These are phyloP conservation scores for Chaetomium globosum DNA, from an alignment of 2,329 filamentous ascomycete species.

Conservation along the genomic window DNA sequence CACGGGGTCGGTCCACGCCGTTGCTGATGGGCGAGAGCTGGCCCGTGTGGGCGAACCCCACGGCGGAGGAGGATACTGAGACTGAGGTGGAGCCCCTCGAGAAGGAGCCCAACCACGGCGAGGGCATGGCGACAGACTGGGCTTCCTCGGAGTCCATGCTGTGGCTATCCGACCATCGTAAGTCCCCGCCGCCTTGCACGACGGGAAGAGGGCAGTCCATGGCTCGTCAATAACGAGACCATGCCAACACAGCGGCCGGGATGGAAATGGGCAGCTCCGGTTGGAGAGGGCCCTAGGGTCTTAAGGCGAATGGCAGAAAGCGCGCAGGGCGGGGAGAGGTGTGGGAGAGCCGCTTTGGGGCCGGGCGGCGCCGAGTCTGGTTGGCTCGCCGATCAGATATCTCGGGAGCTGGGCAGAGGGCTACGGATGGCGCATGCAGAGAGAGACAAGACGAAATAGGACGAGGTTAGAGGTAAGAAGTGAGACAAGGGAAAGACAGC, in stretches of 20 bases:
- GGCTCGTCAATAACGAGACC: conserved; percentile 49
- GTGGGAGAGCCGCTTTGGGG: conserved; percentile 23
- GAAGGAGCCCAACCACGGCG: conserved; percentile 43
- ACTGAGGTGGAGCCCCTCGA: conserved; percentile 40
- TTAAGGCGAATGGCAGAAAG: conserved; percentile 26
- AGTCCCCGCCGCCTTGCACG: conserved; percentile 47
- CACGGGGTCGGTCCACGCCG: conserved; percentile 47
- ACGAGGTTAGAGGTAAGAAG: conserved; percentile 11
- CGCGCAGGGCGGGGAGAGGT: conserved; percentile 19
- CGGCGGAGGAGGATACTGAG: conserved; percentile 39
- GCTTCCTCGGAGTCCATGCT: conserved; percentile 51
- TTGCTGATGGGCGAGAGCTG: conserved; percentile 59
- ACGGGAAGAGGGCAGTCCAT: conserved; percentile 53
- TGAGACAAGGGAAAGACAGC: conserved; percentile 4
- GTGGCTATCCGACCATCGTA: conserved; percentile 51
- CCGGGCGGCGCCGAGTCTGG: conserved; percentile 28
- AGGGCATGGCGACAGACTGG: conserved; percentile 42
- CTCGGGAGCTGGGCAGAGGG: conserved; percentile 28
- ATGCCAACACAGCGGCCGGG: conserved; percentile 42
- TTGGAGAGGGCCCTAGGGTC: conserved; percentile 24
- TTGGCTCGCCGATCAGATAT: conserved; percentile 38
- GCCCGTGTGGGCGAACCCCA: conserved; percentile 45
- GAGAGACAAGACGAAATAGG: conserved; percentile 17
- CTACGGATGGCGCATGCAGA: conserved; percentile 24
- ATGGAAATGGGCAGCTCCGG: conserved; percentile 22